A percentile compares a stretch with the other conserved stretches of the same genome.
These are phyloP conservation scores for Podospora pseudopauciseta DNA, from an alignment of 495 filamentous ascomycete species.

Conservation along the genomic window DNA sequence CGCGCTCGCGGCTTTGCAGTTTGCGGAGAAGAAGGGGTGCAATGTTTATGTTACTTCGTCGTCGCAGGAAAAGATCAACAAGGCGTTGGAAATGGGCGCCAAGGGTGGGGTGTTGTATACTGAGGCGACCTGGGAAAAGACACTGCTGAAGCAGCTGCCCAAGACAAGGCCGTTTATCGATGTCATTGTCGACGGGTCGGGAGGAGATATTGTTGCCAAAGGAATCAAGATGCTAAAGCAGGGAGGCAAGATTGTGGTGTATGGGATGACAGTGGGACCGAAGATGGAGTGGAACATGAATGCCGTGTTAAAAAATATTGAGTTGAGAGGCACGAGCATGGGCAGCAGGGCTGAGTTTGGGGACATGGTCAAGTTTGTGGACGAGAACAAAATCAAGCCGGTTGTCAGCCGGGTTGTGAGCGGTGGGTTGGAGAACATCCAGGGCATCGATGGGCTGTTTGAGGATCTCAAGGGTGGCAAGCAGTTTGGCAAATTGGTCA, in stretches of 20 bases:
- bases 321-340: constrained; percentile 70
- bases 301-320: constrained; percentile 72
- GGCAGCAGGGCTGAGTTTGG: constrained; percentile 69
- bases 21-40: constrained; percentile 62
- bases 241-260: constrained; percentile 65
- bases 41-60: constrained; percentile 69
- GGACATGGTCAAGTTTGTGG: constrained; percentile 74
- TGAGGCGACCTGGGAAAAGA: constrained; percentile 64
- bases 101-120: constrained; percentile 67
- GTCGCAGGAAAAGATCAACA: constrained; percentile 59
- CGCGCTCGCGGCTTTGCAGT: constrained; percentile 64
- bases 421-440: constrained; percentile 58
- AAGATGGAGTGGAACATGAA: constrained; percentile 68
- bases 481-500: constrained; percentile 76
- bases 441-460: constrained; percentile 64
- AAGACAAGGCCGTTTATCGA: constrained; percentile 58
- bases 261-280: constrained; percentile 75
- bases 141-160: constrained; percentile 56
- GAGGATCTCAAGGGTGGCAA: constrained; percentile 70
- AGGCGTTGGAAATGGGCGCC: constrained; percentile 60
- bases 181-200: constrained; percentile 71
- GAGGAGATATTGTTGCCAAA: constrained; percentile 65
- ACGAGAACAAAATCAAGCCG: constrained; percentile 57
- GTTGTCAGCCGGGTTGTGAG: constrained; percentile 59
- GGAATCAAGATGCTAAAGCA: constrained; percentile 53